These are phyloP conservation scores for Blastocystis sp. DNA, from an alignment of 352 stramenopile genomes.

Conservation along the genomic window DNA sequence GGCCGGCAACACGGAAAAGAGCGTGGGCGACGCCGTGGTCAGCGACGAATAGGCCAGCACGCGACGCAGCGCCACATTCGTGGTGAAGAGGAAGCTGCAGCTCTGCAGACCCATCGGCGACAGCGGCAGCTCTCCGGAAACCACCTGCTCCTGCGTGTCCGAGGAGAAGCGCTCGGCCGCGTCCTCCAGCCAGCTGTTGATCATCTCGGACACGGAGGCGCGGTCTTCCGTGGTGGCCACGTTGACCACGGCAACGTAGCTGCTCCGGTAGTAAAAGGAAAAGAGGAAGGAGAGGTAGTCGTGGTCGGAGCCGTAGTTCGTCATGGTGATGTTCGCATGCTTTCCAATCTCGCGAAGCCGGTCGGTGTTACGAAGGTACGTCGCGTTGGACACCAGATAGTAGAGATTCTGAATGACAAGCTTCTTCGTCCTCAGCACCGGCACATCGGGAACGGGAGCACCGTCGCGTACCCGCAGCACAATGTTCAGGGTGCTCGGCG, in stretches of 20 bases:
- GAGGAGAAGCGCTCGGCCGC: background rate
- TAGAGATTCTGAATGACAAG: conserved; percentile 17
- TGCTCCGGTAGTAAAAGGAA: conserved; percentile 39
- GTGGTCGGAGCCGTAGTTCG: conserved; percentile 38
- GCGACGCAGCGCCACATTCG: conserved; percentile 21
- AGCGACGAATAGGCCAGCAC: conserved; percentile 9
- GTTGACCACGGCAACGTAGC: background rate
- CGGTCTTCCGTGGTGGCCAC: background rate
- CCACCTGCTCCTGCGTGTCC: background rate
- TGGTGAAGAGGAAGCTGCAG: background rate
- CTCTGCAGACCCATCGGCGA: background rate
- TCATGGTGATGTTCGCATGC: conserved; percentile 31
- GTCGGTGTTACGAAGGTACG: background rate
- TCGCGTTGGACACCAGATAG: conserved; percentile 32
- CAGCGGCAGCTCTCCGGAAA: background rate
- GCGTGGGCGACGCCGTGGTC: background rate
- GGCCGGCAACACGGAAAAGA: background rate
- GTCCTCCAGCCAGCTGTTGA: background rate
- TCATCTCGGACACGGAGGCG: background rate
- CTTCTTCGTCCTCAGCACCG: background rate
- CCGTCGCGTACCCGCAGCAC: background rate
- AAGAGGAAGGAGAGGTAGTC: conserved; percentile 61
- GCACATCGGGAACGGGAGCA: background rate
- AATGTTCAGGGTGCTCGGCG: background rate
- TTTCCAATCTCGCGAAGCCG: background rate